Conservation (phyloP, 805 yeast genomes). For the Metschnikowia matae region DNA sequence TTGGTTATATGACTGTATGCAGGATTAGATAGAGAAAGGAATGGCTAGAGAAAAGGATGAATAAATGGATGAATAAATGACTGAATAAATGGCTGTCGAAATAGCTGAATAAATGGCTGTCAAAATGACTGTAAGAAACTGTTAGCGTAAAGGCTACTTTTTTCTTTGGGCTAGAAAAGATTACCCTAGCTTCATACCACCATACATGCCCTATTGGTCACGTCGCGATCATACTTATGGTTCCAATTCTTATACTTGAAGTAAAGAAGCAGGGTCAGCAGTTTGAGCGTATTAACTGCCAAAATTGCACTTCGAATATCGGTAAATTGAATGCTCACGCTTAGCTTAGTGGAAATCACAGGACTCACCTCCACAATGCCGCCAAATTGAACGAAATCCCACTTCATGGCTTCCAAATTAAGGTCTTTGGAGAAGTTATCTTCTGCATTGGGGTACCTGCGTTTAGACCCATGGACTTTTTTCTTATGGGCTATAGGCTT, state of each 20-base stretch:
- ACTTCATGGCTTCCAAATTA: conserved; percentile 39
- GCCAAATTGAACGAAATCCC: conserved; percentile 57
- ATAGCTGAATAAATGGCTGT: too few species aligned
- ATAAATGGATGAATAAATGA: too few species aligned
- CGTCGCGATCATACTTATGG: conserved; percentile 64
- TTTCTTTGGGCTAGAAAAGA: not conserved
- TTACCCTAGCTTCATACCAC: not conserved
- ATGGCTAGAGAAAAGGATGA: too few species aligned
- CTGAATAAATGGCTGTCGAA: too few species aligned
- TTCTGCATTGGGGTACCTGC: conserved; percentile 41
- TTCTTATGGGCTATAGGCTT: conserved; percentile 12
- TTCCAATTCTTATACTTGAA: conserved; percentile 56
- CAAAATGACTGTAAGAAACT: too few species aligned
- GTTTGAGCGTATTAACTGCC: conserved; percentile 37
- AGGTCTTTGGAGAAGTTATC: conserved; percentile 41
- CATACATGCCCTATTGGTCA: conserved; percentile 53
- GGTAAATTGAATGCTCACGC: conserved; percentile 57
- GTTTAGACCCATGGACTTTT: not conserved
- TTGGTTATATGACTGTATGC: too few species aligned
- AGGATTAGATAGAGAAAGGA: too few species aligned
- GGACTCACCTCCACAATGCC: conserved; percentile 59
- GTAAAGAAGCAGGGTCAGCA: conserved; percentile 10
- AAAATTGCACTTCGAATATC: conserved; percentile 57
- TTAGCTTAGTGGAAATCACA: conserved; percentile 59
- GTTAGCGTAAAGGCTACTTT: not conserved